phyloP scores from a whole-genome alignment of 169 alveolate species.

The Cryptosporidium viatorum region DNA sequence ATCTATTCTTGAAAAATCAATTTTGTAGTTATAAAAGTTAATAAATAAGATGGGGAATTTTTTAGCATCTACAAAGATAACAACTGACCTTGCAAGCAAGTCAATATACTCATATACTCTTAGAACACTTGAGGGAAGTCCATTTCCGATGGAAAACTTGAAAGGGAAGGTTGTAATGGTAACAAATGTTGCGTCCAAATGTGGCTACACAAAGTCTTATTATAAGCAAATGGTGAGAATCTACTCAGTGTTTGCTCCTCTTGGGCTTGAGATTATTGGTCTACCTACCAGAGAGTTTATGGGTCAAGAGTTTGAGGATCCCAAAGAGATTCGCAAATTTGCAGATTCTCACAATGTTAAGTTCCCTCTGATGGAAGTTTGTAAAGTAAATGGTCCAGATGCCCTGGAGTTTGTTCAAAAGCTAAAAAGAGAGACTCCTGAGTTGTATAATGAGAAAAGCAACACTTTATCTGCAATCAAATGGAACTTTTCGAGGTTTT shows the following conservation, averaged over 20 bases:
- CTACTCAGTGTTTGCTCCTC: constrained; percentile 55
- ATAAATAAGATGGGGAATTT: constrained; percentile 58
- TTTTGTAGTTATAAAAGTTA: not conserved
- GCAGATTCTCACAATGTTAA: constrained; percentile 27
- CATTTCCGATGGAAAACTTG: constrained; percentile 37
- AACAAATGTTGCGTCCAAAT: constrained; percentile 71
- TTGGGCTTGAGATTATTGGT: constrained; percentile 65
- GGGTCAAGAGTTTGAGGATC: constrained; percentile 54
- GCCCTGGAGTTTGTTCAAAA: constrained; percentile 56
- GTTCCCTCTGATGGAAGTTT: constrained; percentile 61
- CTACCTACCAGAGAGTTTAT: constrained; percentile 66
- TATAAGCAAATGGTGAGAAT: constrained; percentile 61
- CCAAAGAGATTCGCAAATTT: constrained; percentile 45
- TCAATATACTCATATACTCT: constrained; percentile 52
- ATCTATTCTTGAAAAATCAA: no score
- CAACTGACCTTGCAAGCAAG: not conserved
- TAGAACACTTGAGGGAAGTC: constrained; percentile 39
- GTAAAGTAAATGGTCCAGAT: constrained; percentile 59
- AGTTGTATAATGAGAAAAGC: constrained; percentile 8
- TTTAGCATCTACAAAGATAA: constrained; percentile 13
- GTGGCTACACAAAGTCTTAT: constrained; percentile 57
- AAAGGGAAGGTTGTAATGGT: constrained; percentile 55
- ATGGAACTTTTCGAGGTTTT: constrained; percentile 65
- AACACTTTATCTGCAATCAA: constrained; percentile 28
- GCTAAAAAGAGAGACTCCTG: constrained; percentile 62